phyloP scores from a whole-genome alignment of 176 grass and related monocot species.

The Pontederia paniculata region DNA sequence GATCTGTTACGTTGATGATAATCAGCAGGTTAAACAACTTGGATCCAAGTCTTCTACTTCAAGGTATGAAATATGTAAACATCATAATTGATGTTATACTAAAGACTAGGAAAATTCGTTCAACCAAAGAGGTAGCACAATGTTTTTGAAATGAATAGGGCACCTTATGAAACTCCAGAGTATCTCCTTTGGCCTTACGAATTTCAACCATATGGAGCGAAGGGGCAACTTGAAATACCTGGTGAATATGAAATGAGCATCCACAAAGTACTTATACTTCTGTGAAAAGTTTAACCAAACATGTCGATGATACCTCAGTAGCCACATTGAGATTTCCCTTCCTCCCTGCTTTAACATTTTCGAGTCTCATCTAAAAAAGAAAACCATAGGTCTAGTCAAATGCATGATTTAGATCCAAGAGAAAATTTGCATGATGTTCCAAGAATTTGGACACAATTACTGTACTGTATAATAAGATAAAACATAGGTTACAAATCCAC shows the following conservation, averaged over 20 bases:
- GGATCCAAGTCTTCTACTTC: too few relatives aligned
- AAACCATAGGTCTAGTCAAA: constrained; percentile 3
- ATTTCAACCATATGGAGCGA: constrained; percentile 85
- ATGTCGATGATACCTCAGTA: constrained; percentile 41
- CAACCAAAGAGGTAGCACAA: too few relatives aligned
- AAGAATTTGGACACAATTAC: not conserved
- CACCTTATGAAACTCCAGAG: constrained; percentile 96
- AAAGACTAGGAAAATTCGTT: too few relatives aligned
- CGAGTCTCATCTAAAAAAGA: constrained; percentile 69
- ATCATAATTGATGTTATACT: too few relatives aligned
- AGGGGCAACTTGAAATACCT: constrained; percentile 96
- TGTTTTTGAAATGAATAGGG: not conserved
- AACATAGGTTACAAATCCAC: too few relatives aligned
- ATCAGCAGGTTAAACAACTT: too few relatives aligned
- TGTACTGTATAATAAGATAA: not conserved
- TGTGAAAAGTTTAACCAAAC: too few relatives aligned
- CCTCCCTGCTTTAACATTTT: constrained; percentile 85
- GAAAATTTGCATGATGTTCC: not conserved
- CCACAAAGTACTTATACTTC: not conserved
- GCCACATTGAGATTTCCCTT: constrained; percentile 99
- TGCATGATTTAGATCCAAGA: not conserved
- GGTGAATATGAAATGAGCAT: constrained; percentile 12
- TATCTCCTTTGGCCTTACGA: constrained; percentile 89
- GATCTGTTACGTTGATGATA: too few relatives aligned
- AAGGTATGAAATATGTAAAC: too few relatives aligned